Evolutionary conservation across 2,329 filamentous ascomycete species (phyloP), one percentile per base, ranked within the genome.

Genomic region (Aspergillus sp.): DNA sequence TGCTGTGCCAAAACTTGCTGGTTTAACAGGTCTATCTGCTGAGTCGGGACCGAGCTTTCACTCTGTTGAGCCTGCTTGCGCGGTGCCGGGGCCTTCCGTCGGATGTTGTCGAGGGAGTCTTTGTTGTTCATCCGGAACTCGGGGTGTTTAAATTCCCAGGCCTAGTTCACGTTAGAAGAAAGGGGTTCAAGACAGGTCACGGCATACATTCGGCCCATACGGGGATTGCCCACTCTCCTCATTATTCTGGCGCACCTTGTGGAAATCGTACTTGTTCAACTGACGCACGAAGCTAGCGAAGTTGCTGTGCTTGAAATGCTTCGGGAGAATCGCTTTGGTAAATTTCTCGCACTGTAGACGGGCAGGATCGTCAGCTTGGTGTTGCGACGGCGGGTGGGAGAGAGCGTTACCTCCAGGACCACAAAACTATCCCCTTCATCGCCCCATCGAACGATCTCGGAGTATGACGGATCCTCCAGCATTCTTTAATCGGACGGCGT

Each of bases 241-340:
- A 45, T 86, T 93, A 51, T 88, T 84, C 53, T 82, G 84, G 44
- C 91, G 77, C 43, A 96, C 88, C 69, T 98, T 98, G 69, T 98
- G 91, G 49, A 98, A 98, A 56, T 94, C 88, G 60, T 93, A 95
- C 58, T 95, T 95, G 68, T 95, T 95, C 37, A 95, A 68, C 58
- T 95, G 88, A 30, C 88, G 82, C 37, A 95, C 88, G 56, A 95
- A 95, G 62, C 86, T 94, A 19, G 88, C 88, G 66, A 95, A 95
- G 60, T 95, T 95, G 73, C 86, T 93, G 64, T 96, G 91, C 63
- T 98, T 98, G 71, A 98, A 98, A 53, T 96, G 86, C 57, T 96
- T 95, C 2, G 91, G 91, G 11, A 98, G 75, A 49, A 98, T 93
- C 24, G 84, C 82, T 59, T 95, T 94, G 14, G 91, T 96, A 55